These are phyloP conservation scores for Prosopis cineraria DNA, from an alignment of 306 rosid genomes.

Conservation along the genomic window DNA sequence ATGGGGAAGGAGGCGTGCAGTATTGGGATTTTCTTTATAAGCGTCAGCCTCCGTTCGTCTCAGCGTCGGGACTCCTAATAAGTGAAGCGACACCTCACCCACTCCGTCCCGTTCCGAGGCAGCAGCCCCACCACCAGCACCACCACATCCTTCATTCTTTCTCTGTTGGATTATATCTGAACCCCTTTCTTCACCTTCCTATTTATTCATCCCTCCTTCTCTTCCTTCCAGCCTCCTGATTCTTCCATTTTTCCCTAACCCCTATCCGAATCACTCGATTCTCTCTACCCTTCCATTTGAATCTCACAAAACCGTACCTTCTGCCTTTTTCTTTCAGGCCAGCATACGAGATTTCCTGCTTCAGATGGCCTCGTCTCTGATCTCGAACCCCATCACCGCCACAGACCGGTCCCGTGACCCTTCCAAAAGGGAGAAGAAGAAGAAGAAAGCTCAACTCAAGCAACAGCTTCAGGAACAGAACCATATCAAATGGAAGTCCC, in stretches of 20 bases:
- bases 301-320: not conserved
- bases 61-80: conserved; percentile 34
- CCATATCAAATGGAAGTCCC: conserved; percentile 71
- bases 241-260: not conserved
- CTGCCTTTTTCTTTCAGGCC: not conserved
- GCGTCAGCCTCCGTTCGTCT: conserved; percentile 43
- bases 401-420: conserved; percentile 49
- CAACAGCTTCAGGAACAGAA: conserved; percentile 40
- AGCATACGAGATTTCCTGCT: not conserved
- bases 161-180: not conserved
- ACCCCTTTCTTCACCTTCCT: not conserved
- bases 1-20: conserved; percentile 33
- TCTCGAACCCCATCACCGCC: conserved; percentile 53
- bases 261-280: not conserved
- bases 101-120: conserved; percentile 56
- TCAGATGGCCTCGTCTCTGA: conserved; percentile 59
- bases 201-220: not conserved
- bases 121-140: not conserved
- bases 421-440: conserved; percentile 53
- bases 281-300: not conserved
- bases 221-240: not conserved
- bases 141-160: not conserved
- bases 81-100: conserved; percentile 42
- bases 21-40: conserved; percentile 55
- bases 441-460: conserved; percentile 53